These are phyloP conservation scores for Conidiobolus incongruus DNA, from an alignment of 371 early-diverging fungal genomes.

Conservation along the genomic window DNA sequence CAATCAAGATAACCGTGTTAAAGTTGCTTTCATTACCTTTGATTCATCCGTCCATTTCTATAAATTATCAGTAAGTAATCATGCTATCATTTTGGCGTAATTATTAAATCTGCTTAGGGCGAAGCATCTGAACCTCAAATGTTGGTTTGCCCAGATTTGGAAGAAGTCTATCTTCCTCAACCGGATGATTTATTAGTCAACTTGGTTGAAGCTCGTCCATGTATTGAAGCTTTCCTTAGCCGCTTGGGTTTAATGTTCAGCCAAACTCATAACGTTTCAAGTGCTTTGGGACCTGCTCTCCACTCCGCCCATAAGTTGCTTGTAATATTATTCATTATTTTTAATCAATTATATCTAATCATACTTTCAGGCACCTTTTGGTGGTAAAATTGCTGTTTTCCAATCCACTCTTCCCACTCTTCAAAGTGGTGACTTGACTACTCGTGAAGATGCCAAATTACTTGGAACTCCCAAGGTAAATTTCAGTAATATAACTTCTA, in stretches of 20 bases:
- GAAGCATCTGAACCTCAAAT: slow-evolving; percentile 61
- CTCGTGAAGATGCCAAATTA: slow-evolving; percentile 65
- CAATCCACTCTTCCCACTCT: slow-evolving; percentile 62
- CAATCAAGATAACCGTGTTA: slow-evolving; percentile 67
- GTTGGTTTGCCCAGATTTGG: slow-evolving; percentile 77
- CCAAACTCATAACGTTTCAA: slow-evolving; percentile 42
- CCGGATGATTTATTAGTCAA: slow-evolving; percentile 72
- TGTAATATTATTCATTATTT: slow-evolving; percentile 12
- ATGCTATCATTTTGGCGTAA: not conserved
- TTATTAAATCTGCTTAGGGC: slow-evolving; percentile 7
- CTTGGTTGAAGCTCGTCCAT: slow-evolving; percentile 43
- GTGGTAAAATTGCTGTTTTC: slow-evolving; percentile 78
- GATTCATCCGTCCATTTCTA: slow-evolving; percentile 80
- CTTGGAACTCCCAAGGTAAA: slow-evolving; percentile 53
- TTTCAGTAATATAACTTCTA: not conserved
- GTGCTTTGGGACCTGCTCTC: slow-evolving; percentile 67
- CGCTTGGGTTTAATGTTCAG: slow-evolving; percentile 67
- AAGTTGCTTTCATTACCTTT: slow-evolving; percentile 73
- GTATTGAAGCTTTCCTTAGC: slow-evolving; percentile 44
- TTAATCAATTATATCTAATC: not conserved
- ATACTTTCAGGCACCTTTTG: slow-evolving; percentile 27
- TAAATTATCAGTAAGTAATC: slow-evolving; percentile 31
- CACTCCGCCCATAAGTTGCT: slow-evolving; percentile 66
- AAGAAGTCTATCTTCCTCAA: slow-evolving; percentile 68
- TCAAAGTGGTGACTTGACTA: slow-evolving; percentile 58